A percentile compares a stretch with the other conserved stretches of the same genome.
Evolutionary conservation across 257 asterid genomes (phyloP).

Genomic region (Capsicum pubescens): DNA sequence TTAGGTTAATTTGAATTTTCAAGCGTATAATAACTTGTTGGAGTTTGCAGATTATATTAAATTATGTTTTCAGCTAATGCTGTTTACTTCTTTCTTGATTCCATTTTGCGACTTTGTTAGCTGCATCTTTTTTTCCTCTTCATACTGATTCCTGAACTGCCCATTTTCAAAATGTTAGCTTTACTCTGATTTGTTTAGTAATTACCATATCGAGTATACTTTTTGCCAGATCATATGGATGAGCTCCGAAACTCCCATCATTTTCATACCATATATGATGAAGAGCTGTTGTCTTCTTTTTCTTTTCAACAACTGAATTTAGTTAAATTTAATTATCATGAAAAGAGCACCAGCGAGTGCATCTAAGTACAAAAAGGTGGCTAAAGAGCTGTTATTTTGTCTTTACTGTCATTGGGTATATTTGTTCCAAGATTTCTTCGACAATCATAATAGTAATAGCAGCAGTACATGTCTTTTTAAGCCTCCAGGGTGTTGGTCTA

Average conservation of each 20-base stretch:
- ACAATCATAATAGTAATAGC: not conserved
- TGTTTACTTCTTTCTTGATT: not conserved
- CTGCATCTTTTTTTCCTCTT: not conserved
- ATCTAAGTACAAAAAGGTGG: not conserved
- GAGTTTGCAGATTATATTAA: not conserved
- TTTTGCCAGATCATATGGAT: not conserved
- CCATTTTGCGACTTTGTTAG: not conserved
- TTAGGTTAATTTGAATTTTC: not conserved
- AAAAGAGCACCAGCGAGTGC: not conserved
- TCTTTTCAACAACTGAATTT: not conserved
- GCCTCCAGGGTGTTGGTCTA: not conserved
- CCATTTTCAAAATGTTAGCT: not conserved
- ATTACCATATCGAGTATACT: not conserved
- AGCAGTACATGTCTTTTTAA: not conserved
- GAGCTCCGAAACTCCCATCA: not conserved
- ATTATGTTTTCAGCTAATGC: not conserved
- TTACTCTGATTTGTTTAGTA: not conserved
- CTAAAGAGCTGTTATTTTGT: not conserved
- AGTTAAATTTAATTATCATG: not conserved
- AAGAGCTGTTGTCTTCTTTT: not conserved
- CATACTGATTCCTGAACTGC: not conserved
- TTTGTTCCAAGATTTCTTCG: not conserved
- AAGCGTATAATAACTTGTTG: not conserved
- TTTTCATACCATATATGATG: conserved; percentile 16
- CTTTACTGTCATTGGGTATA: not conserved